Evolutionary conservation across 306 rosid genomes (phyloP), one percentile per base, ranked within the genome.

Genomic region (Cucumis sativus): DNA sequence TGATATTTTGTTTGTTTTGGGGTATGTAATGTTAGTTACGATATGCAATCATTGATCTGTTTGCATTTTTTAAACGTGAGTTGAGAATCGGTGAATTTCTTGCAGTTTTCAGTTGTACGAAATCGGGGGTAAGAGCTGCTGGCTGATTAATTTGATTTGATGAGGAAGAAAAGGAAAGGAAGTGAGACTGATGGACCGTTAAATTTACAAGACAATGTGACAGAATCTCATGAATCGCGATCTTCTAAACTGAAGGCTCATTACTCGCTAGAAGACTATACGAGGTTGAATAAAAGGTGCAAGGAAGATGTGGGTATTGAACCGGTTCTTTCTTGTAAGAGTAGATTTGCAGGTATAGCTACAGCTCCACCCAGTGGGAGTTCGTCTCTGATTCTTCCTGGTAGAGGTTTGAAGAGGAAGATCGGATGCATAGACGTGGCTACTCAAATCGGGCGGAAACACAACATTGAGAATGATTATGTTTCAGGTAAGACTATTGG

Each of bases 131-230:
- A 17, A 67, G 76, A 49, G 79, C 69, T 74, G 37, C 56, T 1
- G 17, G 57, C 76, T 49, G 66, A 80, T 47, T 79, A 65, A 66
- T 86, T 77, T 13, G 84, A 76, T 77, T 82, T 83, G 85, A 95
- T 92, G 97, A 96, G 97, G 97, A 96, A 88, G 89, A 96, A 92
- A 84, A 86, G 99, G 85, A 92, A 96, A 89, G 99, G 97, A 83
- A 91, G 88, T 17, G 98, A 85, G 54, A 55, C 89, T 21, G 92
- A 92, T 70, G 88, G 78, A 47, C 79, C 81, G 45, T 67, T 80
- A 15, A 81, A 89, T 80, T 77, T 87, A 60, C 80, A 72, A 1
- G 88, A 81, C 57, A 74, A 66, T 81, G 82, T 85, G 78, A 62
- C 81, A 25, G 84, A 89, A 7, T 74, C 78, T 12, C 86, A 73